Evolutionary conservation across 257 asterid genomes (phyloP), one percentile per base, ranked within the genome.

Genomic region (Coffea canephora): DNA sequence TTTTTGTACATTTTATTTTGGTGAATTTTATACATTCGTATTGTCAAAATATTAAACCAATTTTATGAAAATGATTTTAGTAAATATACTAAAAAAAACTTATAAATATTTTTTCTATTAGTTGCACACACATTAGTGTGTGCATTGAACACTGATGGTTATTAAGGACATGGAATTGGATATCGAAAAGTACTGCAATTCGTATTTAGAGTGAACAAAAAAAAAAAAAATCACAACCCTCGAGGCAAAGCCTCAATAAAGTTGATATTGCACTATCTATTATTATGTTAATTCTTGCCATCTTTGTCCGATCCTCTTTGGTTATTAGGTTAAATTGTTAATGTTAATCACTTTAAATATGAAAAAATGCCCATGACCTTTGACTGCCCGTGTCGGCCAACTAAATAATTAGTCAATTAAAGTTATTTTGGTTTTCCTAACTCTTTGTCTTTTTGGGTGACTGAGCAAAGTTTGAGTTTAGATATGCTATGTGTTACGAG

Each of bases 341-440:
- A 4, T 16, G 61, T 16, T 54, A 16, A 18, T 54, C 5, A 6
- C 61, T 15, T 54, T 16, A 3, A 54, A 54, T 16, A 52, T 52
- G 59, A 19, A 57, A 57, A 3, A 19, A 57, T 19, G 1, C 8
- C 50, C 43, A 31, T 79, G 57, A 43, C 64, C 23, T 68, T 83
- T 83, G 80, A 82, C 74, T 49, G 52, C 72, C 62, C 41, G 0
- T 11, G 27, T 78, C 61, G 21, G 80, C 78, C 23, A 79, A 43
- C 41, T 34, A 36, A 74, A 74, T 27, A 12, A 25, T 39, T 25
- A 71, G 39, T n/a, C 62, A 54, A 21, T 31, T 45, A 76, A 66
- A 39, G 64, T 49, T 64, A 61, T 80, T 45, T 36, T 41, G 31
- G 19, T 41, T 19, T 21, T 15, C 36, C 10, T 27, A n/a, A 31